phyloP scores from a whole-genome alignment of 2,329 filamentous ascomycete genomes.

The Zymoseptoria passerinii region DNA sequence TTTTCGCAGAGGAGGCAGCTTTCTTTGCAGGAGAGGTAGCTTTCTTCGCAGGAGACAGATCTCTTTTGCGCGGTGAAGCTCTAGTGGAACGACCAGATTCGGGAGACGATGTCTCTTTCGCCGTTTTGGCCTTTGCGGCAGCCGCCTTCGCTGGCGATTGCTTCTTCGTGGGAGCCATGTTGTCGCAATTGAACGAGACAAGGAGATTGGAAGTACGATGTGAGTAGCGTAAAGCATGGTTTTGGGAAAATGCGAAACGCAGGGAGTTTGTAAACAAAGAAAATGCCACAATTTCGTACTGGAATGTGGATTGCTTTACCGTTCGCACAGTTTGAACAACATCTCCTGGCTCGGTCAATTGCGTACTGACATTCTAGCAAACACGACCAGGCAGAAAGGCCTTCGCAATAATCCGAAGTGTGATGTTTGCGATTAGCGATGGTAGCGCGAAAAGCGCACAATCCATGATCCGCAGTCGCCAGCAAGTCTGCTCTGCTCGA shows the following conservation, averaged over 20 bases:
- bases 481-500: neutral
- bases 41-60: neutral
- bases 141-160: neutral
- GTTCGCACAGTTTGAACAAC: neutral
- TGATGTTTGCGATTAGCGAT: neutral
- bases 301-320: constrained; percentile 3
- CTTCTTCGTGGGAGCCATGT: neutral
- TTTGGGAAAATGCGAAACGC: neutral
- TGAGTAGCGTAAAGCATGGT: neutral
- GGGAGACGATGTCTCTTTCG: neutral
- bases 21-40: constrained; percentile 2
- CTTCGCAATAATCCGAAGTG: neutral
- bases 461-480: neutral
- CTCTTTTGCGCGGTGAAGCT: neutral
- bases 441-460: neutral
- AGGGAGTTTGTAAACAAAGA: constrained; percentile 4
- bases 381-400: neutral
- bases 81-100: neutral
- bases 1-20: neutral
- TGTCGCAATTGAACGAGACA: neutral
- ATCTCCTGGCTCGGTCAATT: neutral
- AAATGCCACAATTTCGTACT: constrained; percentile 2
- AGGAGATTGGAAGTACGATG: neutral
- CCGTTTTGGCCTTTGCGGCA: neutral
- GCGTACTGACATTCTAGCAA: neutral